A percentile compares a stretch with the other conserved stretches of the same genome.
phyloP scores from a whole-genome alignment of 2,329 filamentous ascomycete genomes.

The Leptographium flavum region DNA sequence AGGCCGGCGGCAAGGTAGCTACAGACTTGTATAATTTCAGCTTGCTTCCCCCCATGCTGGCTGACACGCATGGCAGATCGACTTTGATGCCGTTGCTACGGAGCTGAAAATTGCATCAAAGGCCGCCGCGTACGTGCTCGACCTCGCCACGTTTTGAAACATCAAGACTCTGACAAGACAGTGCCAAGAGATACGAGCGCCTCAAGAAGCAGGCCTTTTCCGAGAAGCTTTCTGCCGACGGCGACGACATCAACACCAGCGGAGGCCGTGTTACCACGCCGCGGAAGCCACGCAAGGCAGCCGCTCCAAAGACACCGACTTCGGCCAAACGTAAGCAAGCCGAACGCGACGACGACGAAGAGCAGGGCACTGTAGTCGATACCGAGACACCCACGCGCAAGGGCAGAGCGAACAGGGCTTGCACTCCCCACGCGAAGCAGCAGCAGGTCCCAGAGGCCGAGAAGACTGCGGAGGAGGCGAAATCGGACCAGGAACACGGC shows the following conservation, averaged over 20 bases:
- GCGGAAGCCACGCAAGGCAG: not conserved
- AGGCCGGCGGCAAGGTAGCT: conserved; percentile 43
- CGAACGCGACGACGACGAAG: not conserved
- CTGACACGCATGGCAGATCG: conserved; percentile 31
- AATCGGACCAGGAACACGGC: not conserved
- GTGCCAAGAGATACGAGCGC: conserved; percentile 54
- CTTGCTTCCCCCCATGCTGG: no score
- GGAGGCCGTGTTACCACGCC: not conserved
- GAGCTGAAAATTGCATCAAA: conserved; percentile 50
- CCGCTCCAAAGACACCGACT: conserved; percentile 4
- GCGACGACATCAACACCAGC: not conserved
- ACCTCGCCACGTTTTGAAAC: not conserved
- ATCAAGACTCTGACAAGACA: conserved; percentile 16
- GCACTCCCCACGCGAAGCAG: conserved; percentile 1
- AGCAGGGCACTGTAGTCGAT: not conserved
- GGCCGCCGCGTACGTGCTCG: conserved; percentile 50
- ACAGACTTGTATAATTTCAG: not conserved
- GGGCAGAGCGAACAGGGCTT: not conserved
- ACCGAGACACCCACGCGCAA: not conserved
- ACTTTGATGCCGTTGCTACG: conserved; percentile 49
- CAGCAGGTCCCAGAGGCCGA: conserved; percentile 1
- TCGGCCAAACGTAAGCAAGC: conserved; percentile 15
- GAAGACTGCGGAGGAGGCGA: not conserved
- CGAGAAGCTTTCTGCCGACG: not conserved
- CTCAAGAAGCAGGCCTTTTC: conserved; percentile 21